Evolutionary conservation across 2,329 filamentous ascomycete genomes (phyloP).

Genomic region (Camillea tinctor): DNA sequence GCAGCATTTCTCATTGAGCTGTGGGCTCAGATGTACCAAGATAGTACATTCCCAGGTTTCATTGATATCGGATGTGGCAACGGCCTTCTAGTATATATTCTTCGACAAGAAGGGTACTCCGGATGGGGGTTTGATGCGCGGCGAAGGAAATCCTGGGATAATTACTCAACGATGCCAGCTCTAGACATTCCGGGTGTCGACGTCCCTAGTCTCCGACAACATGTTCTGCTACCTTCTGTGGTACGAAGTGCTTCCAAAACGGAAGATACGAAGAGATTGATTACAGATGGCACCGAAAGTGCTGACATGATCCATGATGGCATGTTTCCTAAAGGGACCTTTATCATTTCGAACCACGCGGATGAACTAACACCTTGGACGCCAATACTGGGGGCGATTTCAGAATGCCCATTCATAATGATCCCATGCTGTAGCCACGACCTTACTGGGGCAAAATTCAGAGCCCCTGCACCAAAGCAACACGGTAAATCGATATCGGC

Average conservation of each 20-base stretch:
- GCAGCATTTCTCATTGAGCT: constrained; percentile 90
- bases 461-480: constrained; percentile 59
- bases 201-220: constrained; percentile 40
- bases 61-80: constrained; percentile 97
- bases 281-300: constrained; percentile 12
- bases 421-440: constrained; percentile 96
- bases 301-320: constrained; percentile 52
- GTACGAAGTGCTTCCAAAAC: constrained; percentile 25
- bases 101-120: constrained; percentile 74
- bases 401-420: constrained; percentile 77
- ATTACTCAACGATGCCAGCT: constrained; percentile 47
- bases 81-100: constrained; percentile 81
- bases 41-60: constrained; percentile 72
- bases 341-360: constrained; percentile 95
- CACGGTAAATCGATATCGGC: constrained; percentile 60
- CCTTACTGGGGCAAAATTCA: constrained; percentile 71
- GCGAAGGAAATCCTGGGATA: constrained; percentile 78
- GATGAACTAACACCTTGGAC: constrained; percentile 97
- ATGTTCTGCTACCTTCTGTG: constrained; percentile 50
- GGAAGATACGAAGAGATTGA: constrained; percentile 13
- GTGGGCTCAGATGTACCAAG: constrained; percentile 79
- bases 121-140: constrained; percentile 94
- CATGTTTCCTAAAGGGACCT: constrained; percentile 69
- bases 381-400: constrained; percentile 77
- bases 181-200: constrained; percentile 12